Evolutionary conservation across 148 eudicot genomes (phyloP).

Genomic region (Fagopyrum homotropicum): DNA sequence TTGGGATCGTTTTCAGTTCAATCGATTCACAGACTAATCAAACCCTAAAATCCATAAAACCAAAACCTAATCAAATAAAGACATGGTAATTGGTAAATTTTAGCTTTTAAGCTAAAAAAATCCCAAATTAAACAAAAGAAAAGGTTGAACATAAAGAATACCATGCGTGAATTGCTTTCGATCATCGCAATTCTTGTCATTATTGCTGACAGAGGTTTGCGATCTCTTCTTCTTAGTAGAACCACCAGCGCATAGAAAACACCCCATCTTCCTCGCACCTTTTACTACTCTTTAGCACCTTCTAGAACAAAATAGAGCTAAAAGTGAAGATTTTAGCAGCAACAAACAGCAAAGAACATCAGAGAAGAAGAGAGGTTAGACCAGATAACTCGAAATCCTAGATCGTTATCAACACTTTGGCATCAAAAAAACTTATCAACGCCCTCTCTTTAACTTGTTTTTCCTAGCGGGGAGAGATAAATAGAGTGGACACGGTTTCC

Average conservation of each 20-base stretch:
- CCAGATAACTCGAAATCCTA: neutral
- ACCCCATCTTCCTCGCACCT: neutral
- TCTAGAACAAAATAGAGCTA: no score
- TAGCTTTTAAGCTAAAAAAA: neutral
- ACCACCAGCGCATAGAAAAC: neutral
- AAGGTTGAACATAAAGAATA: neutral
- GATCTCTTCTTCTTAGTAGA: conserved; percentile 3
- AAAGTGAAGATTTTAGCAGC: no score
- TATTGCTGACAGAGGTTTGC: neutral
- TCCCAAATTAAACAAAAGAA: neutral
- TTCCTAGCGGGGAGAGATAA: neutral
- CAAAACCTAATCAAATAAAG: neutral
- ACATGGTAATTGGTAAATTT: neutral
- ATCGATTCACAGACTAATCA: neutral
- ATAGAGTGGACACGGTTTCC: neutral
- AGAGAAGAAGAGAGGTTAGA: no score
- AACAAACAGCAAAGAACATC: no score
- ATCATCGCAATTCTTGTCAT: neutral
- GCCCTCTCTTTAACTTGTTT: neutral
- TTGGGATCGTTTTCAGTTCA: neutral
- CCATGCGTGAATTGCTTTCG: neutral
- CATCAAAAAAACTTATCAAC: neutral
- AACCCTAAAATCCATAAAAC: neutral
- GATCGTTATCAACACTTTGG: no score
- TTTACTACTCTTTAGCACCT: no score